Evolutionary conservation across 2,329 filamentous ascomycete species (phyloP).

Genomic region (Aspergillus alliaceus): DNA sequence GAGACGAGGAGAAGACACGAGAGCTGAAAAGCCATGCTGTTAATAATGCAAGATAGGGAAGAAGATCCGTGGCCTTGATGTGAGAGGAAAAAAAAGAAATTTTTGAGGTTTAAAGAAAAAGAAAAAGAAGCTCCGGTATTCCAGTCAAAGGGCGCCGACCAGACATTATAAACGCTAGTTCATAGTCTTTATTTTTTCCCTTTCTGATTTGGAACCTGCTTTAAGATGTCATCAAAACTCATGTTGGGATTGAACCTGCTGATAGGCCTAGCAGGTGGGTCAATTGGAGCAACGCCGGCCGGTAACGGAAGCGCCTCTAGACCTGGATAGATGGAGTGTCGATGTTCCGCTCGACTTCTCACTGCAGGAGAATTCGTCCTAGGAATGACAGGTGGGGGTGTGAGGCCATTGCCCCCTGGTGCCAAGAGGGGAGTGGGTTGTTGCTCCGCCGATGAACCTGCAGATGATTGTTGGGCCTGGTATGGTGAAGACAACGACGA

Average conservation of each 20-base stretch:
- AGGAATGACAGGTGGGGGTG: slow-evolving; percentile 36
- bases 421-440: slow-evolving; percentile 34
- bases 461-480: slow-evolving; percentile 38
- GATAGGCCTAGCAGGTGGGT: slow-evolving; percentile 39
- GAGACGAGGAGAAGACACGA: slow-evolving; percentile 5
- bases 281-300: slow-evolving; percentile 42
- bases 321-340: slow-evolving; percentile 45
- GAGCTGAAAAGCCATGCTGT: slow-evolving; percentile 6
- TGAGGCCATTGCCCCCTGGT: slow-evolving; percentile 30
- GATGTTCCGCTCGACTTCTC: slow-evolving; percentile 35
- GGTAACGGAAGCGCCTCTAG: slow-evolving; percentile 47
- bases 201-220: slow-evolving; percentile 38
- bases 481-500: slow-evolving; percentile 41
- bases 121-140: neutral
- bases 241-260: slow-evolving; percentile 48
- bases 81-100: neutral
- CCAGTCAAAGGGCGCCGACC: slow-evolving; percentile 1
- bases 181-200: slow-evolving; percentile 33
- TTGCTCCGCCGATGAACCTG: slow-evolving; percentile 36
- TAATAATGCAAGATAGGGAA: slow-evolving; percentile 4
- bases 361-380: slow-evolving; percentile 33
- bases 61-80: neutral
- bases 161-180: slow-evolving; percentile 9
- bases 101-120: slow-evolving; percentile 7
- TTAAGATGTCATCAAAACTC: slow-evolving; percentile 51